Conservation (phyloP, 805 yeast species). For the Candida pseudoglaebosa region DNA sequence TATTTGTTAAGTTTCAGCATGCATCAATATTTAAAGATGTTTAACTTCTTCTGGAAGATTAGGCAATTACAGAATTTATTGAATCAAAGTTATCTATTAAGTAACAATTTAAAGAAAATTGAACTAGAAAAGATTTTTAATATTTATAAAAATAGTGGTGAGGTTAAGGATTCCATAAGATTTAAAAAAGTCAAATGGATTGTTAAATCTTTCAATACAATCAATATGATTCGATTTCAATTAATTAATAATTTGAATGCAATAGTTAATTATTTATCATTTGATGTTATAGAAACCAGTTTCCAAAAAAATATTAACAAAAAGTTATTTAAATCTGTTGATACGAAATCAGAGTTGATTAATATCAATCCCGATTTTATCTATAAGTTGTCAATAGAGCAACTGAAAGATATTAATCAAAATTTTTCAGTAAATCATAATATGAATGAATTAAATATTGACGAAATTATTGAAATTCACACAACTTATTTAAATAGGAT, state of each 20-base stretch:
- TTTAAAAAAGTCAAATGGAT: constrained; percentile 29
- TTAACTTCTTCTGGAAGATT: constrained; percentile 81
- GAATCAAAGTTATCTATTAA: constrained; percentile 27
- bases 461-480: constrained; percentile 44
- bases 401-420: constrained; percentile 5
- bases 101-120: constrained; percentile 21
- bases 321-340: constrained; percentile 18
- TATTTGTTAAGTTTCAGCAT: constrained; percentile 22
- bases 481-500: constrained; percentile 24
- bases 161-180: constrained; percentile 9
- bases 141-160: background rate
- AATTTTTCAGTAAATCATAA: constrained; percentile 7
- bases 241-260: constrained; percentile 40
- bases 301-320: constrained; percentile 21
- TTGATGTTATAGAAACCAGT: constrained; percentile 44
- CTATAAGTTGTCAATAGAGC: background rate
- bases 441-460: constrained; percentile 39
- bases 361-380: constrained; percentile 2
- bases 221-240: constrained; percentile 36
- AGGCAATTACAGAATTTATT: constrained; percentile 57
- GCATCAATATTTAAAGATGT: constrained; percentile 61
- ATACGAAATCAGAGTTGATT: background rate
- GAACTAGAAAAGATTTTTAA: constrained; percentile 26
- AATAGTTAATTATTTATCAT: constrained; percentile 38
- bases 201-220: constrained; percentile 26